Percentiles rank a stretch among this genome's conserved stretches.
These are phyloP conservation scores for Diutina ranongensis DNA, from an alignment of 1,139 yeast genomes.

Conservation along the genomic window DNA sequence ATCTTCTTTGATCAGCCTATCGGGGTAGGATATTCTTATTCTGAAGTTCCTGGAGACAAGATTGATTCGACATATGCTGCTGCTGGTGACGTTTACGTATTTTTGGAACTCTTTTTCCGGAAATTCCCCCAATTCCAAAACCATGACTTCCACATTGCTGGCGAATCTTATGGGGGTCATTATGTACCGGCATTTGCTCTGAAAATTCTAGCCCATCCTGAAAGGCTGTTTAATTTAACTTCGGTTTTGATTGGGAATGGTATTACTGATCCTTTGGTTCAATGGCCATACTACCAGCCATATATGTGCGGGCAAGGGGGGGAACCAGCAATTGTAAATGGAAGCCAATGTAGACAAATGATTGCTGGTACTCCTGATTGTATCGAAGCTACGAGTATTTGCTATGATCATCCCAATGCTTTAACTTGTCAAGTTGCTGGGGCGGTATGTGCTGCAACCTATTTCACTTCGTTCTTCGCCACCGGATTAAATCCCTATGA, in stretches of 20 bases:
- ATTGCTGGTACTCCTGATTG: slow-evolving; percentile 68
- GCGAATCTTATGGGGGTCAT: slow-evolving; percentile 97
- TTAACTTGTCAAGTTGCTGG: slow-evolving; percentile 95
- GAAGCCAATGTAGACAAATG: slow-evolving; percentile 75
- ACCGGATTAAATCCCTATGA: slow-evolving; percentile 94
- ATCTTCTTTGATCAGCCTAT: slow-evolving; percentile 94
- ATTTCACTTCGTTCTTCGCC: slow-evolving; percentile 76
- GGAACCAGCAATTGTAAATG: slow-evolving; percentile 64
- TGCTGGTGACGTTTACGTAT: slow-evolving; percentile 86
- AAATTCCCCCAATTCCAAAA: slow-evolving; percentile 76
- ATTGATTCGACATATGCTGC: slow-evolving; percentile 79
- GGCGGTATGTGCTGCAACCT: slow-evolving; percentile 79
- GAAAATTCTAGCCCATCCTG: slow-evolving; percentile 72
- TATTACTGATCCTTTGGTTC: slow-evolving; percentile 83
- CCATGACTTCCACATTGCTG: slow-evolving; percentile 81
- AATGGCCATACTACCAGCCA: slow-evolving; percentile 81
- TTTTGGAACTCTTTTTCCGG: slow-evolving; percentile 78
- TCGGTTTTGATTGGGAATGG: slow-evolving; percentile 95
- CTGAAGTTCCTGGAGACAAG: slow-evolving; percentile 23
- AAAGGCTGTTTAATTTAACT: slow-evolving; percentile 71
- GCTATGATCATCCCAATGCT: slow-evolving; percentile 68
- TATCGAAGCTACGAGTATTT: slow-evolving; percentile 64
- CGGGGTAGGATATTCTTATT: slow-evolving; percentile 85
- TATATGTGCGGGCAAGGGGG: slow-evolving; percentile 98
- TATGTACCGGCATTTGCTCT: slow-evolving; percentile 89